A percentile compares a stretch with the other conserved stretches of the same genome.
Evolutionary conservation across 345 rosid genomes (phyloP).

Genomic region (Melaleuca alternifolia): DNA sequence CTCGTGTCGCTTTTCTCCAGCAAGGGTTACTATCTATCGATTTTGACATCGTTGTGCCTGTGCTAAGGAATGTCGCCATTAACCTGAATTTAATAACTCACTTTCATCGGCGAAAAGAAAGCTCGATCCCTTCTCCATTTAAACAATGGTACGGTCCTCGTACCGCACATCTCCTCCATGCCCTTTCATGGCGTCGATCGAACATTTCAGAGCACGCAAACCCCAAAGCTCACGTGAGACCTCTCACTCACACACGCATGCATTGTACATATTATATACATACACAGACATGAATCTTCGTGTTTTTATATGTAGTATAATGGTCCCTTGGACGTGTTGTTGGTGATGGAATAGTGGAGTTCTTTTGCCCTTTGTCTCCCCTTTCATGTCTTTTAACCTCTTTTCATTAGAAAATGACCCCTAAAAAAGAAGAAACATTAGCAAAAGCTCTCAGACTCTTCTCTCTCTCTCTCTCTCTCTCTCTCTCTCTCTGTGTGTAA

Average conservation of each 20-base stretch:
- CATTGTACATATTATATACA: neutral
- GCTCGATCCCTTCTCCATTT: neutral
- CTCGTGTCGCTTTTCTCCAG: neutral
- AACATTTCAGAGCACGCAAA: neutral
- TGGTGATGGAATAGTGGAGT: neutral
- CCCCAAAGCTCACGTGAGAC: neutral
- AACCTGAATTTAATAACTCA: neutral
- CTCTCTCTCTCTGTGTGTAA: neutral
- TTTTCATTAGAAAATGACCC: neutral
- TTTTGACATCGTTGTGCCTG: neutral
- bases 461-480: neutral
- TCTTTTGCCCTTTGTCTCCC: neutral
- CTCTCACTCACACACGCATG: neutral
- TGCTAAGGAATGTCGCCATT: neutral
- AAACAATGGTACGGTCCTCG: neutral
- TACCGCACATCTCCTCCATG: neutral
- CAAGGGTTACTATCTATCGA: neutral
- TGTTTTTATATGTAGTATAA: neutral
- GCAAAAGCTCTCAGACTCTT: neutral
- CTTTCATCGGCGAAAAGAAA: neutral
- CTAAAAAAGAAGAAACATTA: neutral
- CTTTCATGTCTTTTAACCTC: neutral
- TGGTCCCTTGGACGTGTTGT: neutral
- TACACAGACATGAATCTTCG: neutral
- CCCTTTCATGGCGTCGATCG: neutral